phyloP scores from a whole-genome alignment of 1,284 basidiomycete species.

The Ustanciosporium gigantosporum region DNA sequence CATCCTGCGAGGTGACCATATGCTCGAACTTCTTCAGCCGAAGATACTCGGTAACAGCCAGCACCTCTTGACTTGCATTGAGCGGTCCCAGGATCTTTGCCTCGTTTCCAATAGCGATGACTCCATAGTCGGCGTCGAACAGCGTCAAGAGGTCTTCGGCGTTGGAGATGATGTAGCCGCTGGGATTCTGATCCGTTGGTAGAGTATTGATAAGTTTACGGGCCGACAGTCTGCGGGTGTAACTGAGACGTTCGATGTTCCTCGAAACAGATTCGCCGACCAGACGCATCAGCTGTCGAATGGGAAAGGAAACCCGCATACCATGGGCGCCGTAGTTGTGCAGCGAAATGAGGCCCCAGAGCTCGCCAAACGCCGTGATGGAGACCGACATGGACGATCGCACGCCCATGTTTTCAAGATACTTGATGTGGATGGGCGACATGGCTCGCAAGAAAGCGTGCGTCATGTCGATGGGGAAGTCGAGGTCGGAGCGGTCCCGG shows the following conservation, averaged over 20 bases:
- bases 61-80: slow-evolving; percentile 79
- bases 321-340: slow-evolving; percentile 79
- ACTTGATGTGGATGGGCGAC: slow-evolving; percentile 86
- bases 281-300: slow-evolving; percentile 71
- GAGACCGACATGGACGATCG: slow-evolving; percentile 65
- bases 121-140: slow-evolving; percentile 83
- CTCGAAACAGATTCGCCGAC: slow-evolving; percentile 80
- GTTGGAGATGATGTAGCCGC: slow-evolving; percentile 83
- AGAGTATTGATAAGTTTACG: slow-evolving; percentile 81
- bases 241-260: slow-evolving; percentile 80
- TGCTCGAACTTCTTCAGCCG: slow-evolving; percentile 68
- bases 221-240: slow-evolving; percentile 76
- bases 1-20: slow-evolving; percentile 66
- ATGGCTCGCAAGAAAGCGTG: slow-evolving; percentile 83
- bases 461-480: slow-evolving; percentile 80
- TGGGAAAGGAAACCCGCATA: slow-evolving; percentile 82
- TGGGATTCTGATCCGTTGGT: slow-evolving; percentile 73
- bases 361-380: slow-evolving; percentile 77
- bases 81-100: slow-evolving; percentile 75
- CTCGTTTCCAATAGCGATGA: slow-evolving; percentile 77
- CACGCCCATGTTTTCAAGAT: slow-evolving; percentile 62
- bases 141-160: slow-evolving; percentile 79
- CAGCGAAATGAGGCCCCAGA: slow-evolving; percentile 84
- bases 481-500: slow-evolving; percentile 70
- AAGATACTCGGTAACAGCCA: slow-evolving; percentile 83